These are phyloP conservation scores for Aspergillus luchuensis DNA, from an alignment of 2,329 filamentous ascomycete species.

Conservation along the genomic window DNA sequence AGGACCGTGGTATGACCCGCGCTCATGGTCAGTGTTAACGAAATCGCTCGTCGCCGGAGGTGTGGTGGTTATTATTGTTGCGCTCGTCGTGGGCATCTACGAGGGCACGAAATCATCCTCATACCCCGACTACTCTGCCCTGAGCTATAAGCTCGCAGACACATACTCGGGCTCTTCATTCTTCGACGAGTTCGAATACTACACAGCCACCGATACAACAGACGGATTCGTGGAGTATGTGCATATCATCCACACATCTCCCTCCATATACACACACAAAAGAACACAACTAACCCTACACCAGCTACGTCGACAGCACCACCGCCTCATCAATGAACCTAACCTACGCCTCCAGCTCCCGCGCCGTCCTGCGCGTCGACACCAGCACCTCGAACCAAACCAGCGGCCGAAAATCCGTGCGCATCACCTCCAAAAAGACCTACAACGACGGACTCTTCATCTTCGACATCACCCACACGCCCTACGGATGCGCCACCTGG, in stretches of 20 bases:
- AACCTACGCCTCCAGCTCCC: conserved; percentile 58
- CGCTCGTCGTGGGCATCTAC: background rate
- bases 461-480: conserved; percentile 66
- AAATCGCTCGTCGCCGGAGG: background rate
- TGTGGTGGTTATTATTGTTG: conserved; percentile 1
- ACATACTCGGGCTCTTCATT: conserved; percentile 6
- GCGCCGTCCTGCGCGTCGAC: conserved; percentile 63
- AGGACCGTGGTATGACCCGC: conserved; percentile 1
- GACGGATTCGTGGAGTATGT: conserved; percentile 5
- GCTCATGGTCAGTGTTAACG: background rate
- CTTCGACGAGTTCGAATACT: conserved; percentile 8
- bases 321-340: conserved; percentile 53
- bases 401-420: conserved; percentile 65
- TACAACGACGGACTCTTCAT: conserved; percentile 67
- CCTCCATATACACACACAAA: background rate
- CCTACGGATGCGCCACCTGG: conserved; percentile 66
- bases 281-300: background rate
- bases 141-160: background rate
- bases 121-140: background rate
- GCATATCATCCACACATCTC: background rate
- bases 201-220: background rate
- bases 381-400: conserved; percentile 60
- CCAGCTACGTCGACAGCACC: conserved; percentile 44
- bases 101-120: conserved; percentile 3
- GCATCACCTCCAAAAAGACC: conserved; percentile 61